A percentile compares a stretch with the other conserved stretches of the same genome.
Evolutionary conservation across 257 asterid genomes (phyloP).

Genomic region (Verbascum thapsus): DNA sequence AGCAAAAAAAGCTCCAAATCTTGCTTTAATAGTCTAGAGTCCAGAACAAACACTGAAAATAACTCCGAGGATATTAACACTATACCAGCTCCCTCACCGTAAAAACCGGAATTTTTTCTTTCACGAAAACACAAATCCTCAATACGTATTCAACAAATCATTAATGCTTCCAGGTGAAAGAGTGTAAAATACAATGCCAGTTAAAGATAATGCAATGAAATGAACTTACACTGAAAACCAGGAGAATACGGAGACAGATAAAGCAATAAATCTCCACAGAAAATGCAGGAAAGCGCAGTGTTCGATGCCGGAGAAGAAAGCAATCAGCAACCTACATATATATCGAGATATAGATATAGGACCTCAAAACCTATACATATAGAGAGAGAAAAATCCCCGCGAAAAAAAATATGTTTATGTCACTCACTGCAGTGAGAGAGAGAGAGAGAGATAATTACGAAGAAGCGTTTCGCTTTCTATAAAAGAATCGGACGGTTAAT

Average conservation of each 20-base stretch:
- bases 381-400: slow-evolving; percentile 55
- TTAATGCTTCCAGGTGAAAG: neutral
- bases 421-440: slow-evolving; percentile 20
- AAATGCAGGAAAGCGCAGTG: slow-evolving; percentile 39
- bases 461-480: slow-evolving; percentile 34
- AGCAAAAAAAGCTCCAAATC: slow-evolving; percentile 8
- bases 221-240: slow-evolving; percentile 63
- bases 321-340: slow-evolving; percentile 12
- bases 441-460: slow-evolving; percentile 23
- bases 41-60: slow-evolving; percentile 8
- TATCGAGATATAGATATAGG: slow-evolving; percentile 22
- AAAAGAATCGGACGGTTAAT: slow-evolving; percentile 41
- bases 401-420: slow-evolving; percentile 50
- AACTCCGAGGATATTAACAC: slow-evolving; percentile 14
- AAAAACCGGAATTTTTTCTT: neutral
- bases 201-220: slow-evolving; percentile 12
- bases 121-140: slow-evolving; percentile 24
- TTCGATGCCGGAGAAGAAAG: slow-evolving; percentile 46
- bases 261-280: slow-evolving; percentile 55
- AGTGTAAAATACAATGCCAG: slow-evolving; percentile 3
- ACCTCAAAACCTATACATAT: slow-evolving; percentile 27
- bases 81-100: slow-evolving; percentile 18
- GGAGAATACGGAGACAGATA: slow-evolving; percentile 41
- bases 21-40: neutral
- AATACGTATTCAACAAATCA: slow-evolving; percentile 12